These are phyloP conservation scores for Starmerella sirachaensis DNA, from an alignment of 805 yeast species.

Conservation along the genomic window DNA sequence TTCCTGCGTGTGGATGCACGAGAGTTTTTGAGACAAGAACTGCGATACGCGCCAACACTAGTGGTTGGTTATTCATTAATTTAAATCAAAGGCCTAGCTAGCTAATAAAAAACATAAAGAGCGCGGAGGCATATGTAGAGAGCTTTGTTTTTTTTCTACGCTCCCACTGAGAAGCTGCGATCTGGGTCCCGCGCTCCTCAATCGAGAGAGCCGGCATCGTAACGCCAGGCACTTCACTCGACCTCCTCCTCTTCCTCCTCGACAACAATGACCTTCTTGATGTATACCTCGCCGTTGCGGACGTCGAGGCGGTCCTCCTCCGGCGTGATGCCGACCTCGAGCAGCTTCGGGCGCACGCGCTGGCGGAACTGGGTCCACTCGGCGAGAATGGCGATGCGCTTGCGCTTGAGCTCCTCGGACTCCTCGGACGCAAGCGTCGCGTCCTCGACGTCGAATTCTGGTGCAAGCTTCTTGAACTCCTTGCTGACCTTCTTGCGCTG, in stretches of 20 bases:
- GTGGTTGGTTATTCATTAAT: too few relatives aligned
- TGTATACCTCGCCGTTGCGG: constrained; percentile 20
- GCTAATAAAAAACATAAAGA: too few relatives aligned
- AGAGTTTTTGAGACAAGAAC: too few relatives aligned
- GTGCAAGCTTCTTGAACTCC: constrained; percentile 77
- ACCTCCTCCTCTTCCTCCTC: constrained; percentile 36
- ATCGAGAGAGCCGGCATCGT: too few relatives aligned
- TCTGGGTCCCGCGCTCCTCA: too few relatives aligned
- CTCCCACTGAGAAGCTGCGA: too few relatives aligned
- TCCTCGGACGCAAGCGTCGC: constrained; percentile 93
- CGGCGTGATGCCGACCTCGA: constrained; percentile 13
- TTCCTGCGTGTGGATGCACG: too few relatives aligned
- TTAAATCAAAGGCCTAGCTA: too few relatives aligned
- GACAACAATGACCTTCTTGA: constrained; percentile 44
- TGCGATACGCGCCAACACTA: too few relatives aligned
- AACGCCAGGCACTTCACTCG: constrained; percentile 19
- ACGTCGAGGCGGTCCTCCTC: constrained; percentile 19
- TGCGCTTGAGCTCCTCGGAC: constrained; percentile 74
- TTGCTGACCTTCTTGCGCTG: constrained; percentile 83
- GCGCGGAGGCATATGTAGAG: too few relatives aligned
- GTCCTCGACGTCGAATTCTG: constrained; percentile 88
- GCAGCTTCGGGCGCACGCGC: constrained; percentile 37
- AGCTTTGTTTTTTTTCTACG: too few relatives aligned
- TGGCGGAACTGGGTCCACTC: constrained; percentile 80
- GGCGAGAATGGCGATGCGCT: constrained; percentile 66